Evolutionary conservation across 1,284 basidiomycete genomes (phyloP), one percentile per base, ranked within the genome.

Genomic region (Leccinum fallax): DNA sequence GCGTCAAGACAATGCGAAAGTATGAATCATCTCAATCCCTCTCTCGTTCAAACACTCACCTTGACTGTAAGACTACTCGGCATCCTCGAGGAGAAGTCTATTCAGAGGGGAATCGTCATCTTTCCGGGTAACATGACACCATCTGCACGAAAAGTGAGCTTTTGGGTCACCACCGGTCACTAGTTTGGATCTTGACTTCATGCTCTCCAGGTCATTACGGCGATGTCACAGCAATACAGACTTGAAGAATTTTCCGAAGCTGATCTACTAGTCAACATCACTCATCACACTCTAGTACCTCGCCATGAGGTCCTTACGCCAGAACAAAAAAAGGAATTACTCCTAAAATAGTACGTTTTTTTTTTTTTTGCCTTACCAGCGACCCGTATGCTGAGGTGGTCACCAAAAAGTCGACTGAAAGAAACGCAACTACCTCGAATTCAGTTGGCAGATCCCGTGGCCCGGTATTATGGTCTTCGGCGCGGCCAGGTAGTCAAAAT

Each of bases 401-500:
- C 49, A 59, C 66, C 62, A 38, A 60, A 28, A 65, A 97, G 96
- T 78, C 96, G 97, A 64, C 80, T 99, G 66, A 98, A 98, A 77
- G 97, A 99, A 74, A 98, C 96, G 1, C 97, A 99, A 74, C 83
- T 99, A 63, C 97, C 97, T 57, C 90, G 97, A 40, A 99, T 99
- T 69, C 96, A 98, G 79, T 78, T 97, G 59, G 89, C 89, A 19
- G 97, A 99, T 78, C 97, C 97, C 5, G 97, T 99, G 13, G 95
- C 97, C 43, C 87, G 95, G 65, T 99, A 99, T 78, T 99, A 98
- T 79, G 97, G 97, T 56, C 85, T 99, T 63, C 86, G 89, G 72
- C 85, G 97, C 64, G 96, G 97, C 24, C 94, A 98, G 77, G 97
- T 99, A 43, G 97, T 99, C 76, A 98, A 98, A 82, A 99, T 99